Conservation (phyloP, 1,284 basidiomycete species). For the Trichosporon coremiiforme region DNA sequence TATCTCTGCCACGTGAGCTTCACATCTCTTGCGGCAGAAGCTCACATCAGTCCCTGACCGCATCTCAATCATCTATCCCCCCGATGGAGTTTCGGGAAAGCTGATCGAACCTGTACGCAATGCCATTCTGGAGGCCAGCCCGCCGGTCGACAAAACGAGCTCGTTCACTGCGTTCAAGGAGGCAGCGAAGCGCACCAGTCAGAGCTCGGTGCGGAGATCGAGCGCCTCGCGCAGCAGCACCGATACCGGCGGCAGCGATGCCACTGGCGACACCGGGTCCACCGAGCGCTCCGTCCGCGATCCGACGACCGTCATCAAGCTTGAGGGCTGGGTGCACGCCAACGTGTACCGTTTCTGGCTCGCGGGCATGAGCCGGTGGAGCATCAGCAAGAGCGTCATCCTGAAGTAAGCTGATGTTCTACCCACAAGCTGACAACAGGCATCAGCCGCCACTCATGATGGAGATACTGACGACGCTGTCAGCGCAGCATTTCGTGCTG, state of each 20-base stretch:
- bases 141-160: slow-evolving; percentile 7
- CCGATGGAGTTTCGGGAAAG: slow-evolving; percentile 36
- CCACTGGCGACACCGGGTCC: not conserved
- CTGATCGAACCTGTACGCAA: slow-evolving; percentile 45
- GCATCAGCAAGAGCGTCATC: slow-evolving; percentile 8
- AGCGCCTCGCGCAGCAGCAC: slow-evolving; percentile 18
- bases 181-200: slow-evolving; percentile 24
- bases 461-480: slow-evolving; percentile 41
- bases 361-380: slow-evolving; percentile 47
- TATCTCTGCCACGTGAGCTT: slow-evolving; percentile 48
- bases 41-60: slow-evolving; percentile 47
- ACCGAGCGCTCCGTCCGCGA: slow-evolving; percentile 4
- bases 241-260: slow-evolving; percentile 14
- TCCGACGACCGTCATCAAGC: slow-evolving; percentile 37
- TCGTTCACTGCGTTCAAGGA: not conserved
- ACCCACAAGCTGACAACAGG: slow-evolving; percentile 29
- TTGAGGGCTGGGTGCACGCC: slow-evolving; percentile 51
- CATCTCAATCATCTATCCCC: slow-evolving; percentile 49
- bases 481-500: slow-evolving; percentile 39
- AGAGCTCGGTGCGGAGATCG: not conserved
- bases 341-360: slow-evolving; percentile 53
- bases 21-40: not conserved
- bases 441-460: slow-evolving; percentile 45
- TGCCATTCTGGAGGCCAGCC: slow-evolving; percentile 35
- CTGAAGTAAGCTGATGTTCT: not conserved